Base-by-base conservation (phyloP, 139 green algal genomes). In the Tetraselmis chui region DNA sequence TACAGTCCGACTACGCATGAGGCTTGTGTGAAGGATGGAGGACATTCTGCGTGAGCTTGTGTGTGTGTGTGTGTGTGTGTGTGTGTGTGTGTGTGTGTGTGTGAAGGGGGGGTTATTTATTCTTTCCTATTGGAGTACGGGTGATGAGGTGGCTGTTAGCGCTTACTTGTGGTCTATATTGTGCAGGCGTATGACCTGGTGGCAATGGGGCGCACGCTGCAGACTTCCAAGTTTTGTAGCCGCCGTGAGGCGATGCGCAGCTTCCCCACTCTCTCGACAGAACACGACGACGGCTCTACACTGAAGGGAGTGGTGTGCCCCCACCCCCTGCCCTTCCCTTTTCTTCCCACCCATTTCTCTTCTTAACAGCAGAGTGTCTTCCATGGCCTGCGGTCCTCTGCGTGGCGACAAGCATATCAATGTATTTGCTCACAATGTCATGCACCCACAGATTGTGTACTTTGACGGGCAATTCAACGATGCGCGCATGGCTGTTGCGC, bases 401-500 rank as follows among this genome's bases (percentile, higher is more conserved):
- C n/a, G n/a, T n/a, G n/a, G n/a, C n/a, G n/a, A n/a, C n/a, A n/a
- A n/a, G n/a, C n/a, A n/a, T n/a, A n/a, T n/a, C n/a, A n/a, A n/a
- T n/a, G n/a, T n/a, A n/a, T n/a, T 18, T 67, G 11, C 11, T 67
- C 45, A 67, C 45, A 5, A 67, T 67, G 5, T 5, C 45, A 18
- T 67, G 45, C 45, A 25, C 5, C 45, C 86, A 74, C 89, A 94
- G 86, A 95, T 98, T 45, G 81, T 98, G 75, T 99, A 98, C 87
- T 98, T 95, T 78, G 94, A 99, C 79, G 96, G 96, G 2, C 96
- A 98, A 88, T 98, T 99, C 86, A 92, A 99, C 83, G 97, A 99
- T 84, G 86, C 96, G 0, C 89, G 96, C 23, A 75, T 98, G 45
- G 93, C 93, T 67, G 88, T 98, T 22, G 80, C 90, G 28, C 89